Percentiles rank a stretch among this genome's conserved stretches.
Evolutionary conservation across 176 grass and related monocot species (phyloP).

Genomic region (Thalia dealbata): DNA sequence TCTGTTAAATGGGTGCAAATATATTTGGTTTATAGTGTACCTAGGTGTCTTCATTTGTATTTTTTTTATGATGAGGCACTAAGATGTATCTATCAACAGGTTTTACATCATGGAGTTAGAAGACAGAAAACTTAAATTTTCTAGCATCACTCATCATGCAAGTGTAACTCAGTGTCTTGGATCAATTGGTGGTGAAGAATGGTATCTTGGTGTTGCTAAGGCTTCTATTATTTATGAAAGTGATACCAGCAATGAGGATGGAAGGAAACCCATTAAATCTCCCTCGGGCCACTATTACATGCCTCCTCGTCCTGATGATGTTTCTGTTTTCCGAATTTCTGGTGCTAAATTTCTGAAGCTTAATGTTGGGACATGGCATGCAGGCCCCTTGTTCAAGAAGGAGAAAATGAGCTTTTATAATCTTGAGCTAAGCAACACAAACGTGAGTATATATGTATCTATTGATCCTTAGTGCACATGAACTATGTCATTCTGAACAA

Average conservation of each 20-base stretch:
- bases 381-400: constrained; percentile 71
- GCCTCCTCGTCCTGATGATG: constrained; percentile 61
- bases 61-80: not conserved
- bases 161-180: constrained; percentile 93
- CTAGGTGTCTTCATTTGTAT: not conserved
- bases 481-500: not conserved
- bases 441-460: constrained; percentile 39
- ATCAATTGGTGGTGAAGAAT: constrained; percentile 61
- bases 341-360: constrained; percentile 88
- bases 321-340: constrained; percentile 62
- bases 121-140: constrained; percentile 50
- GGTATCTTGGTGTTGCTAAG: constrained; percentile 80
- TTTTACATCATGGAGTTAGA: constrained; percentile 69
- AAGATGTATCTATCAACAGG: constrained; percentile 2
- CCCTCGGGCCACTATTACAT: constrained; percentile 47
- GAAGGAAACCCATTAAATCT: constrained; percentile 27
- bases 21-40: not conserved
- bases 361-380: constrained; percentile 85
- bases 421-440: constrained; percentile 91
- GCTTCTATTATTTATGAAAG: constrained; percentile 47
- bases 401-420: constrained; percentile 80
- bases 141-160: constrained; percentile 71
- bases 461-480: not conserved
- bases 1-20: too few relatives aligned
- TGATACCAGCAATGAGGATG: constrained; percentile 21